Base-by-base conservation (phyloP, 257 asterid species). In the Parsonsia alboflavescens region DNA sequence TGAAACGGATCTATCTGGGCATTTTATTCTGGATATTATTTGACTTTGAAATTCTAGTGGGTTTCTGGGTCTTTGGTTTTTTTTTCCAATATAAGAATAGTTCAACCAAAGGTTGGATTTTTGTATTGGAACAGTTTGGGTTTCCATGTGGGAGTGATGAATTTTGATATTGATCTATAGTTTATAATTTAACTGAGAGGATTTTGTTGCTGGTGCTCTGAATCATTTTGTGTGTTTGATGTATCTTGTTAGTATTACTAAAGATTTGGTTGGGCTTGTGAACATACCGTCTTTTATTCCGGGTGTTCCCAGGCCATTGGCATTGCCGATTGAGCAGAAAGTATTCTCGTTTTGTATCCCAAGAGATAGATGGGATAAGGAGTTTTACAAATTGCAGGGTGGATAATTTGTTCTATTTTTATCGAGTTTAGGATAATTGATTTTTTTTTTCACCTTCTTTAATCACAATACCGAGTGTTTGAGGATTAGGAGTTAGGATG, bases 341-440 rank as follows among this genome's bases (percentile, higher is more conserved):
- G 84, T 75, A 56, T 80, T 91, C 57, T 65, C 78, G 48, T 85
- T 88, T 73, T 87, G 84, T 77, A 78, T 85, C 75, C 82, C 88
- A 50, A 85, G 86, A 82, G 93, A 89, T 80, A 88, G 88, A 86
- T 90, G 98, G 97, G 96, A 90, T 84, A 94, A 88, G 88, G 96
- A 86, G 80, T 89, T 92, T 74, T 94, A 84, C 73, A 81, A 86
- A 85, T 79, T 94, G 75, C 96, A 87, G 77, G 95, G 93, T 48
- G 97, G 93, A 73, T 91, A 89, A 78, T 68, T 62, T n/a, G 33
- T 56, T 68, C 54, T 50, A 33, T 76, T 62, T 48, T 69, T 54
- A 42, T 28, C 73, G 63, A 64, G 48, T 19, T 73, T 49, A 39
- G 77, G 11, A 63, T 33, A 49, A 39, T 64, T 36, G 39, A 64